These are phyloP conservation scores for Adansonia rubrostipa DNA, from an alignment of 441 rosid genomes.

Conservation along the genomic window DNA sequence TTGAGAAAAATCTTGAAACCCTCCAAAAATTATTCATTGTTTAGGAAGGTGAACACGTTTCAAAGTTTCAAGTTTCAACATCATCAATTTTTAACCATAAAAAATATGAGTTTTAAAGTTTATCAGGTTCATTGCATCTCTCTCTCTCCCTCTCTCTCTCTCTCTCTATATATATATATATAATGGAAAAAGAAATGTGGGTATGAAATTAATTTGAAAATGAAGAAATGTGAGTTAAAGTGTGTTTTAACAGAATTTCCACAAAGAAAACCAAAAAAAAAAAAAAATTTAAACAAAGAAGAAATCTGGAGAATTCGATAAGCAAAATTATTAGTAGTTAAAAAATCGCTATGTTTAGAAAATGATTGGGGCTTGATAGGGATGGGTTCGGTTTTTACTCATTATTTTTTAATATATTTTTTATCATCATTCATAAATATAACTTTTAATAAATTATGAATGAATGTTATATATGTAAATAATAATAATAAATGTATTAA, in stretches of 20 bases:
- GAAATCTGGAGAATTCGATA: background rate
- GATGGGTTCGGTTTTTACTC: no score
- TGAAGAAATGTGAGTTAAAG: background rate
- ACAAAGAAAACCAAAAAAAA: background rate
- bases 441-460: no score
- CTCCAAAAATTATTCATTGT: background rate
- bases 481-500: no score
- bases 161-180: background rate
- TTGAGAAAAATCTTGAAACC: background rate
- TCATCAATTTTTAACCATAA: background rate
- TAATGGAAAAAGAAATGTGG: background rate
- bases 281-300: background rate
- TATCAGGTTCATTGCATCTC: background rate
- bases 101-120: background rate
- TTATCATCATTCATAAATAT: no score
- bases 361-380: constrained; percentile 27
- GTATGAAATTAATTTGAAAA: background rate
- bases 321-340: background rate
- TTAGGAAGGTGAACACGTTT: background rate
- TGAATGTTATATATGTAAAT: no score
- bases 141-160: no score
- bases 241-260: background rate
- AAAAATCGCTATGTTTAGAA: background rate
- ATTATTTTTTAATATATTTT: no score
- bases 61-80: background rate